Evolutionary conservation across 2,329 filamentous ascomycete species (phyloP), one percentile per base, ranked within the genome.

Genomic region (Arthrobotrys sinensis): DNA sequence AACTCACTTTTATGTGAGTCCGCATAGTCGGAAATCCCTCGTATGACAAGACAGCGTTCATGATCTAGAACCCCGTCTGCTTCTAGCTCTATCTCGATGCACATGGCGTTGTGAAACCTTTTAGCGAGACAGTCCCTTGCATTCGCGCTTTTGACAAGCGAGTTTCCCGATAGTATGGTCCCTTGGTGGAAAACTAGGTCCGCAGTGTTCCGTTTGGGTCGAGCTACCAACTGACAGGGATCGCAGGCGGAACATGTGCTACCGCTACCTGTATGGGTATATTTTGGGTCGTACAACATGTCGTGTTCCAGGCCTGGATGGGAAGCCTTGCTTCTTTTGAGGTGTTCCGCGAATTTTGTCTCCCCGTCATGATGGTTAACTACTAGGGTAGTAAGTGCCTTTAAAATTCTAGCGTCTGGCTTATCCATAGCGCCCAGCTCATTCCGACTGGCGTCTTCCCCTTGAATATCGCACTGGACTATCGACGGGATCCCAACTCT

Each of bases 11-110:
- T 77, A 38, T 81, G 76, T 4, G 79, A 80, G 40, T 81, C 80
- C 4, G 52, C 62, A 63, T 81, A 81, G 57, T 81, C 79, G 11
- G 46, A 77, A n/a, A 81, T 80, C 4, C 80, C 80, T 65, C 76
- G 57, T 16, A 81, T 80, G n/a, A 67, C 21, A 4, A 67, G 14
- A 8, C 34, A 53, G 10, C 11, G 3, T 34, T 40, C 55, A 14
- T 24, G 10, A 11, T 40, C 45, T 3, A 45, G n/a, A 16, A 43
- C 28, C 3, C 66, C 66, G 16, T 40, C 38, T 0, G 53, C 66
- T 21, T 62, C 66, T 10, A 14, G 52, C 16, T 70, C 66, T 10
- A 14, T 63, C 16, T 70, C 66, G 12, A 63, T 4, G 6, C 66
- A 66, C n/a, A 40, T 14, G 16, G 66, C 66, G 34, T 16, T 32